Percentiles rank a stretch among this genome's conserved stretches.
phyloP scores from a whole-genome alignment of 805 yeast species.

The Starmerella stigmatis region DNA sequence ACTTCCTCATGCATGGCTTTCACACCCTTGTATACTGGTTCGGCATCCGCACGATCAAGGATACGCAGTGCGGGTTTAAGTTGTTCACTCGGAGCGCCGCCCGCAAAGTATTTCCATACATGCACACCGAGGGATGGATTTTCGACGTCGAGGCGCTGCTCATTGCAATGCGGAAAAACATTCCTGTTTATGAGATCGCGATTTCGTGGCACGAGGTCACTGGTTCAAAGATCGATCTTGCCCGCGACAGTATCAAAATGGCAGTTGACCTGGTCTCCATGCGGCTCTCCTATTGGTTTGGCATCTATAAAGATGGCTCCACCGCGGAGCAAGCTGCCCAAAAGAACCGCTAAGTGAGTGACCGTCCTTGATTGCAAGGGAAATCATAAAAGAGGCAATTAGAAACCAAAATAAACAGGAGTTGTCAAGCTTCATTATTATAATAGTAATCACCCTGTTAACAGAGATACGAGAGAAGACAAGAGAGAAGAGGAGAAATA shows the following conservation, averaged over 20 bases:
- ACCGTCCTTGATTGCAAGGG: not conserved
- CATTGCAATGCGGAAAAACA: constrained; percentile 59
- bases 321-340: not conserved
- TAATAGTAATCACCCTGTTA: not conserved
- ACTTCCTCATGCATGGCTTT: constrained; percentile 84
- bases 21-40: constrained; percentile 78
- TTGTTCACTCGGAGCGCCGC: constrained; percentile 68
- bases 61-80: constrained; percentile 97
- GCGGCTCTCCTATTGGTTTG: constrained; percentile 74
- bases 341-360: not conserved
- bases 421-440: not conserved
- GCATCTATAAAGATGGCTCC: constrained; percentile 44
- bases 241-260: constrained; percentile 83
- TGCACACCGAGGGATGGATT: constrained; percentile 98
- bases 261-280: constrained; percentile 88
- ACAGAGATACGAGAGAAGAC: not conserved
- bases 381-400: not conserved
- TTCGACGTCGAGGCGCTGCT: constrained; percentile 90
- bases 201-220: constrained; percentile 95
- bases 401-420: not conserved
- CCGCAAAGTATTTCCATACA: constrained; percentile 59
- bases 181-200: constrained; percentile 65
- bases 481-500: not conserved
- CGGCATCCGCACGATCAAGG: constrained; percentile 77
- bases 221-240: constrained; percentile 88